Base-by-base conservation (phyloP, 1,139 yeast species). In the Suhomyces ambrosiae region DNA sequence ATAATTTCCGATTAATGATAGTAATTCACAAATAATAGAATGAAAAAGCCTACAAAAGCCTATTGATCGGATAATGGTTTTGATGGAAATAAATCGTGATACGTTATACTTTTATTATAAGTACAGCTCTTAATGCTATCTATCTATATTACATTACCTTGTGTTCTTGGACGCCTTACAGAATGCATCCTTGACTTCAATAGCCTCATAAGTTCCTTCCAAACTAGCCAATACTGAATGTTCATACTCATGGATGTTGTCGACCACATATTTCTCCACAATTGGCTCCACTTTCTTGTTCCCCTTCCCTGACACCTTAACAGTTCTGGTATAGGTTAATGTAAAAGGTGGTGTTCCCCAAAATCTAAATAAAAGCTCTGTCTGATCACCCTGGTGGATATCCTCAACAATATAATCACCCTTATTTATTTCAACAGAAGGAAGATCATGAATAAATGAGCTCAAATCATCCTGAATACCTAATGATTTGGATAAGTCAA, bases 201-300 rank as follows among this genome's bases (percentile, higher is more conserved):
- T 76, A 7, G 97, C 97, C 59, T 90, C 96, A 56, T 94, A 92
- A 3, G 89, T 85, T 30, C 99, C 99, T 57, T 90, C 96, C 49
- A 87, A 68, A 49, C 88, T 86, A 1, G 95, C 92, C 53, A 74
- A 68, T 4, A 86, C 82, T 33, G 80, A 73, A 56, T 87, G 80
- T 50, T 82, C 87, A 52, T 79, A 63, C 3, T 77, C 82, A 63
- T 78, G 68, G 23, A 90, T 86, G 47, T 83, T 82, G 7, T 79
- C 70, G 22, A 90, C 80, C 3, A 86, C 80, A 46, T 85, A 84
- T 1, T 87, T 82, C 53, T 90, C 97, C 18, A 86, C 81, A 13
- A 85, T 78, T 41, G 74, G 75, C 47, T 49, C 48, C 23, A 59
- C 59, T 33, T 56, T 52, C 44, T 60, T 58, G 28, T 52, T 46